Evolutionary conservation across 2,329 filamentous ascomycete species (phyloP).

Genomic region (Pyrenochaeta sp.): DNA sequence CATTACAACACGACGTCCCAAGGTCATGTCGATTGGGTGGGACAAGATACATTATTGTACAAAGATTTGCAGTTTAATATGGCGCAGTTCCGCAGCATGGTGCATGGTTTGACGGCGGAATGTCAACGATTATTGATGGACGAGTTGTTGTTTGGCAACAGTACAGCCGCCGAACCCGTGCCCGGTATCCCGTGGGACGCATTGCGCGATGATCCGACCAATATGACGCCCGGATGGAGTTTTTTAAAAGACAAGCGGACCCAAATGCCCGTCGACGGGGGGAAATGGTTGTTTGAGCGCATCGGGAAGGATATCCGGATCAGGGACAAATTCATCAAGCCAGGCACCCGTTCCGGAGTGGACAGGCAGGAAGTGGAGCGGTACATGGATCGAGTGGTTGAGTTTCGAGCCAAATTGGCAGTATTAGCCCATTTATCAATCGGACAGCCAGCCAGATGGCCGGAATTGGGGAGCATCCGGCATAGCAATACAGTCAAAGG

Average conservation of each 20-base stretch:
- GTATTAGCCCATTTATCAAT: too few relatives aligned
- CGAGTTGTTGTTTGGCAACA: constrained; percentile 3
- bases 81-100: constrained; percentile 11
- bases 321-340: constrained; percentile 4
- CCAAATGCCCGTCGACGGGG: constrained; percentile 2
- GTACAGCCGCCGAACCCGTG: neutral
- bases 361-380: neutral
- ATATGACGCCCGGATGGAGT: constrained; percentile 8
- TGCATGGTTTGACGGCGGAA: constrained; percentile 5
- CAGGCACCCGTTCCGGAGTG: neutral
- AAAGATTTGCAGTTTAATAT: constrained; percentile 15
- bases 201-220: constrained; percentile 9
- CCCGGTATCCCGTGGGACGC: neutral
- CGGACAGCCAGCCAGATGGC: too few relatives aligned
- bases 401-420: constrained; percentile 22
- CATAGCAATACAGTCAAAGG: constrained; percentile 22
- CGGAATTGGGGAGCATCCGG: constrained; percentile 24
- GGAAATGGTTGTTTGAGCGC: constrained; percentile 1
- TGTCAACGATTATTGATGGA: constrained; percentile 1
- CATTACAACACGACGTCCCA: constrained; percentile 17
- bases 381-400: constrained; percentile 3
- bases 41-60: constrained; percentile 14
- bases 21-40: constrained; percentile 11
- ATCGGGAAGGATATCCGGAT: neutral
- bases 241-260: constrained; percentile 15